These are phyloP conservation scores for Zygnema cylindricum DNA, from an alignment of 139 green algal species.

Conservation along the genomic window DNA sequence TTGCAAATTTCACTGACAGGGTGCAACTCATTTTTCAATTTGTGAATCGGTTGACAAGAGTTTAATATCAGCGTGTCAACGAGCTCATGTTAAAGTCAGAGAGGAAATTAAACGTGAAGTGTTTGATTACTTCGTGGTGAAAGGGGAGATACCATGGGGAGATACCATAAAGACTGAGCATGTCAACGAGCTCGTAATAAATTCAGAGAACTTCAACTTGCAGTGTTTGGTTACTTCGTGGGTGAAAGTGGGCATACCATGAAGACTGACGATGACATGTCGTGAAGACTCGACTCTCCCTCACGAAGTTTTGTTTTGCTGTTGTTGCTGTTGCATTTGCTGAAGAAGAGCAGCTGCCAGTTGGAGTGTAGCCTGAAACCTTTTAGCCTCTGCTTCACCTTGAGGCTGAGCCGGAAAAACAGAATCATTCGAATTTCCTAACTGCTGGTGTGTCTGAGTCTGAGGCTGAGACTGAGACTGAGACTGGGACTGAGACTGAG, in stretches of 20 bases:
- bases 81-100: too few species aligned
- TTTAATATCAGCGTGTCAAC: too few species aligned
- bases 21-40: too few species aligned
- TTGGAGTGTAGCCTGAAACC: slow-evolving; percentile 34
- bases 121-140: too few species aligned
- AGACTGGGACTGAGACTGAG: background rate
- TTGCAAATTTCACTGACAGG: too few species aligned
- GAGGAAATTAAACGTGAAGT: too few species aligned
- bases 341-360: slow-evolving; percentile 32
- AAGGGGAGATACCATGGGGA: too few species aligned
- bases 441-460: background rate
- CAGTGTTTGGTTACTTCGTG: too few species aligned
- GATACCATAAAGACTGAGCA: too few species aligned
- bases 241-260: background rate
- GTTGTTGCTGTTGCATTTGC: slow-evolving; percentile 44
- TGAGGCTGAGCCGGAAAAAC: background rate
- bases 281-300: background rate
- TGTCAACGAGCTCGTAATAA: too few species aligned
- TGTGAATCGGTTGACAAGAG: too few species aligned
- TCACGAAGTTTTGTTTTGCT: background rate
- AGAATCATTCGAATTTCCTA: background rate
- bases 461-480: background rate
- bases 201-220: too few species aligned
- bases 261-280: background rate
- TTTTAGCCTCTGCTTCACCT: slow-evolving; percentile 26